These are phyloP conservation scores for Candida saitoana DNA, from an alignment of 805 yeast genomes.

Conservation along the genomic window DNA sequence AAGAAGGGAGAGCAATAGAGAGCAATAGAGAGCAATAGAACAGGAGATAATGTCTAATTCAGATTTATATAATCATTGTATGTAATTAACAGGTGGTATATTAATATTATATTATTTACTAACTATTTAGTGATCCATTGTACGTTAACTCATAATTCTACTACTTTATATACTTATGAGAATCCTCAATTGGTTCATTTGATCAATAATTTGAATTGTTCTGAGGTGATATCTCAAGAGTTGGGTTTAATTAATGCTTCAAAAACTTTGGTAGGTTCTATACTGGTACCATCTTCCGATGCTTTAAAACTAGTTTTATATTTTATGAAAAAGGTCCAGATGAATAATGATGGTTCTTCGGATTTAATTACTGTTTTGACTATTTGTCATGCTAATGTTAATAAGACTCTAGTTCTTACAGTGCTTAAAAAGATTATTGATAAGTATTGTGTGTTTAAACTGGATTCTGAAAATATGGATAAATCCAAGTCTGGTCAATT, in stretches of 20 bases:
- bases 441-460: conserved; percentile 43
- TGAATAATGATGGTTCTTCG: conserved; percentile 39
- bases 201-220: conserved; percentile 45
- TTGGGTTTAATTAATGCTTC: conserved; percentile 51
- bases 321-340: conserved; percentile 45
- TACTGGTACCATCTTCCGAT: conserved; percentile 25
- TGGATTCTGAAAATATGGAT: conserved; percentile 11
- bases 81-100: too few relatives aligned
- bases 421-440: conserved; percentile 48
- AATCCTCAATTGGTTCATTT: conserved; percentile 40
- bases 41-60: conserved; percentile 3
- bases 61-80: conserved; percentile 11
- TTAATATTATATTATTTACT: conserved; percentile 10
- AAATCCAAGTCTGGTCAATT: conserved; percentile 44
- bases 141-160: conserved; percentile 51
- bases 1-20: too few relatives aligned
- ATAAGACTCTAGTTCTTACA: conserved; percentile 43
- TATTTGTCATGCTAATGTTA: conserved; percentile 41
- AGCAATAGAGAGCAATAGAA: too few relatives aligned
- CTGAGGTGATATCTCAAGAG: conserved; percentile 52
- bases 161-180: conserved; percentile 57
- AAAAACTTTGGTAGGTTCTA: conserved; percentile 37
- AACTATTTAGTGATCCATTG: conserved; percentile 40
- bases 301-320: conserved; percentile 35
- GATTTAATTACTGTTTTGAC: conserved; percentile 52